Evolutionary conservation across 345 rosid species (phyloP), one percentile per base, ranked within the genome.

Genomic region (Boechera stricta): DNA sequence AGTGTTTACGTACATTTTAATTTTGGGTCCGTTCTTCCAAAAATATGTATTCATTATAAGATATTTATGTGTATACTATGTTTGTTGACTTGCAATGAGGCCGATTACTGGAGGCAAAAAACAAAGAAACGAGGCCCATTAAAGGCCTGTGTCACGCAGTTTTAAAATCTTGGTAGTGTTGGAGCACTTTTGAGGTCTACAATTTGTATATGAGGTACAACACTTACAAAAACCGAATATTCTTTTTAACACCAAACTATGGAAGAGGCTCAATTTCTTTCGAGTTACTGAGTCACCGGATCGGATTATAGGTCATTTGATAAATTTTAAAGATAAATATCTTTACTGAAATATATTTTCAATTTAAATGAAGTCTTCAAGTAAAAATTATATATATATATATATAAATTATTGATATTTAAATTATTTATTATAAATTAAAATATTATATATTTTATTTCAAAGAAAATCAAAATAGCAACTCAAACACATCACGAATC

Each of bases 101-200:
- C 76, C 60, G 16, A 36, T 49, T 53, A 7, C 15, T 61, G 35
- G 8, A 52, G 9, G 69, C 21, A 28, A 28, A 28, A 28, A n/a
- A 7, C 60, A 24, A 49, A 11, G 1, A 21, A 72, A 39, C 6
- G 5, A 42, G 68, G 63, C 77, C 55, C 44, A 64, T 7, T 52
- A 1, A 10, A 39, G 32, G 44, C 3, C 3, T 57, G 45, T 32
- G 64, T 8, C 18, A 57, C 21, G 21, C 12, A 45, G 39, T 45
- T 29, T 29, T 57, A 6, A 38, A 6, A 1, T 9, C 4, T 2
- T 35, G 29, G 29, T 26, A 21, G 6, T 21, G 11, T 39, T 53
- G 9, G 61, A 12, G 2, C 39, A 69, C 42, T 39, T 38, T 11
- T 36, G 32, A 32, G 56, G 74, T 47, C 74, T 65, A 31, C 24